phyloP scores from a whole-genome alignment of 148 eudicot species.

The Cornus suecica region DNA sequence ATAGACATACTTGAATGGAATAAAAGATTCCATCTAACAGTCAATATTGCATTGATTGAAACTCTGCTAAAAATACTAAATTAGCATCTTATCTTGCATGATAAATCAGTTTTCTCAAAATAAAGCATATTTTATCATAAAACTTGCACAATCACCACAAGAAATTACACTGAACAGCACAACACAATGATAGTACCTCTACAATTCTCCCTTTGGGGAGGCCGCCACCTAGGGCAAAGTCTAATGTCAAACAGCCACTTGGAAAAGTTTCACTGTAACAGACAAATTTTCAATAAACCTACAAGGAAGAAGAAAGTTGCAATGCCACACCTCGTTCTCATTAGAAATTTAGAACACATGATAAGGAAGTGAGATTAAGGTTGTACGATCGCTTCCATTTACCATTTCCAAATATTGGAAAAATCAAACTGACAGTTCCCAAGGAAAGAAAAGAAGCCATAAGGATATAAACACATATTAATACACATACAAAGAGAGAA shows the following conservation, averaged over 20 bases:
- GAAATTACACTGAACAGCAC: neutral
- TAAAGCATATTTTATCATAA: neutral
- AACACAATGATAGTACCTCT: constrained; percentile 44
- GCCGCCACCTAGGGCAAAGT: constrained; percentile 96
- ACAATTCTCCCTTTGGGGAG: constrained; percentile 95
- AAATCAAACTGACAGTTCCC: neutral
- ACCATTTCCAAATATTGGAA: neutral
- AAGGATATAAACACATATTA: neutral
- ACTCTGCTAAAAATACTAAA: too few species aligned
- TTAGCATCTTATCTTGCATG: neutral
- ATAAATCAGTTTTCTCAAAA: neutral
- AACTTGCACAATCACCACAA: neutral
- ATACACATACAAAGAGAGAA: neutral
- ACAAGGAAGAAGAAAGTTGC: neutral
- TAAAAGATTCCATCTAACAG: too few species aligned
- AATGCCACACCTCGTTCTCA: neutral
- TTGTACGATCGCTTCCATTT: neutral
- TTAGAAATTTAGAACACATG: neutral
- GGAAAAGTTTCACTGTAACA: constrained; percentile 92
- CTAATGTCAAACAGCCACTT: constrained; percentile 91
- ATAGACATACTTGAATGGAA: too few species aligned
- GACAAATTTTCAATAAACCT: constrained; percentile 9
- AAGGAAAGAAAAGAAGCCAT: neutral
- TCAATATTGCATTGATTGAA: too few species aligned
- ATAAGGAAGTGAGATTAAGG: neutral